Evolutionary conservation across 208 protist genomes (phyloP), one percentile per base, ranked within the genome.

Genomic region (Acanthamoeba healyi): DNA sequence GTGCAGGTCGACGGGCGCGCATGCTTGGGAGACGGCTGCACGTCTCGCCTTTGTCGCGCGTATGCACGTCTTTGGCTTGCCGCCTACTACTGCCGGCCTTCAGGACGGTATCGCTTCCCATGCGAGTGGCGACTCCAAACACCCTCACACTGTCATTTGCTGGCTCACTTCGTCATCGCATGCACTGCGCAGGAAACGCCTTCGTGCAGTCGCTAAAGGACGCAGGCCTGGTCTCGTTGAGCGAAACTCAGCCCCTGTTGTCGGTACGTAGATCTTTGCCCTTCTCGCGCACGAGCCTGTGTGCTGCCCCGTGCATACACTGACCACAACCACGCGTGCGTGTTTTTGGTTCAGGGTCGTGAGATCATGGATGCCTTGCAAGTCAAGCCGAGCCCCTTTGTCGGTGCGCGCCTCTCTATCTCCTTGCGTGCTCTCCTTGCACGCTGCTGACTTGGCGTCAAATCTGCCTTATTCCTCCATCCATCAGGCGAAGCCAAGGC

Each of bases 11-110:
- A 70, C 61, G 19, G 61, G 61, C 6, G 61, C 9, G 9, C 61
- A 70, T 24, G 22, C 22, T 5, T 79, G 70, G 70, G 34, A 79
- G 26, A 29, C 24, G 36, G 70, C 70, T 24, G 70, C 24, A 32
- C 70, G 70, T 79, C 42, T 79, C 29, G 70, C 70, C 70, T 79
- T 79, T 44, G 38, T 79, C 12, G 38, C 70, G 12, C n/a, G 70
- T 24, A 24, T 26, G 10, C 29, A 17, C 36, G 29, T 19, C 7
- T 24, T 79, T 4, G 36, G 4, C 32, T 24, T 42, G 26, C 10
- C n/a, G n/a, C n/a, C n/a, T n/a, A n/a, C 36, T 44, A 32, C 7
- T n/a, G 29, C 5, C 70, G 10, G 70, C 26, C 61, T 70, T 6
- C n/a, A 7, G 7, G 61, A 70, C n/a, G 61, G 61, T 70, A 70